Evolutionary conservation across 139 green algal species (phyloP), one percentile per base, ranked within the genome.

Genomic region (Coccomyxa sp.): DNA sequence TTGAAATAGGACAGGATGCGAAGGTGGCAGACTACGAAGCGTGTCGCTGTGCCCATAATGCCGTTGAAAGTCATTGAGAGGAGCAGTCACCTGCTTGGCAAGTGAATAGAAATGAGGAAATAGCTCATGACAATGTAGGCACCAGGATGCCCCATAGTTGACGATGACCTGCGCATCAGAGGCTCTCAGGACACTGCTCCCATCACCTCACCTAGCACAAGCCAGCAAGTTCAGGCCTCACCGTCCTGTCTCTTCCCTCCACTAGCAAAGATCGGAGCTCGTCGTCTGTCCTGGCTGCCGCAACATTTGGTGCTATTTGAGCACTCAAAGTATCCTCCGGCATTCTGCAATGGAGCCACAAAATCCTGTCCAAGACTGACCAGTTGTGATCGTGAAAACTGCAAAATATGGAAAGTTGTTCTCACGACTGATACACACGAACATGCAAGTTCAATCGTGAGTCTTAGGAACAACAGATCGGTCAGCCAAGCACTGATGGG

Each of bases 141-240:
- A 91, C 88, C 88, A 91, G n/a, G 86, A 88, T 0, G 83, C 88
- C 1, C 88, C 88, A 86, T 85, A 91, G 60, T 90, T 91, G 31
- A 91, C 81, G 27, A 90, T n/a, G 25, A 82, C 86, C 86, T 89
- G 83, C 23, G 7, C 14, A 60, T 23, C 38, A 25, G 45, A 11
- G 18, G 16, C 74, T 78, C 74, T 45, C 15, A 28, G 14, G 9
- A 78, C 30, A 3, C 74, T 78, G 74, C n/a, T 21, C 74, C 15
- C 30, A 57, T 32, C 14, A 78, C 14, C 23, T 10, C 74, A 32
- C 30, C 18, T 25, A 71, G 63, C 28, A 51, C n/a, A 78, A 16
- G 74, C 28, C 14, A 45, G 28, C 14, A 16, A 38, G 74, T 10
- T 23, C n/a, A 27, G 28, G 28, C 25, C 28, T 21, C 30, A 78